Evolutionary conservation across 169 alveolate genomes (phyloP).

Genomic region (Pseudocohnilembus persalinus): DNA sequence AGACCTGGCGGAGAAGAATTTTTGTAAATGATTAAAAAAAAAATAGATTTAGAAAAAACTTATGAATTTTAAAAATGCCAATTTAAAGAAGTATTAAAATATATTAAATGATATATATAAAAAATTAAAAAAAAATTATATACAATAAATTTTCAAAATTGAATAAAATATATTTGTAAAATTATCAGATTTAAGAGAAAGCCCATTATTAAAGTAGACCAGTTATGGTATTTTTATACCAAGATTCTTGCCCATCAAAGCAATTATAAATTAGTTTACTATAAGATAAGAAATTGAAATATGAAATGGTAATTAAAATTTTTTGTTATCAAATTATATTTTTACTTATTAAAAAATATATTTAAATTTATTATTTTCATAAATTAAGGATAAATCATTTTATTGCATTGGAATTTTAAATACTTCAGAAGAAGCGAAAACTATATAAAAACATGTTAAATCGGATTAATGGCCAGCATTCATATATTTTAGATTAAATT

Average conservation of each 20-base stretch:
- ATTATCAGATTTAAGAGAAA: not conserved
- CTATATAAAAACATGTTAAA: not conserved
- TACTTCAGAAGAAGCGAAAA: conserved; percentile 8
- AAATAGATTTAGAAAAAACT: not conserved
- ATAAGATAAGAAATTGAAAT: not conserved
- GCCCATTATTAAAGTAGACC: not conserved
- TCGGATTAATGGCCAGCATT: conserved; percentile 3
- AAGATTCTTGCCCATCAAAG: not conserved
- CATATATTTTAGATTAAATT: not conserved
- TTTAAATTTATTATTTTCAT: not conserved
- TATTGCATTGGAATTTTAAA: not conserved
- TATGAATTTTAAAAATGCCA: not conserved
- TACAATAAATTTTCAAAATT: no score
- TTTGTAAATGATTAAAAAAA: no score
- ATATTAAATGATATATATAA: no score
- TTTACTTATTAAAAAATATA: no score
- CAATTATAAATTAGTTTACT: no score
- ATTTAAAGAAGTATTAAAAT: not conserved
- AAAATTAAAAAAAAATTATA: no score
- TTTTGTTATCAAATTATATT: no score
- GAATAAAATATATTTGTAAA: no score
- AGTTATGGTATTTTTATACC: not conserved
- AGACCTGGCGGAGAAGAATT: not conserved
- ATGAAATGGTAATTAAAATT: not conserved
- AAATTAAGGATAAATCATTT: not conserved